Base-by-base conservation (phyloP, 768 basidiomycete species). In the Mycena pura region DNA sequence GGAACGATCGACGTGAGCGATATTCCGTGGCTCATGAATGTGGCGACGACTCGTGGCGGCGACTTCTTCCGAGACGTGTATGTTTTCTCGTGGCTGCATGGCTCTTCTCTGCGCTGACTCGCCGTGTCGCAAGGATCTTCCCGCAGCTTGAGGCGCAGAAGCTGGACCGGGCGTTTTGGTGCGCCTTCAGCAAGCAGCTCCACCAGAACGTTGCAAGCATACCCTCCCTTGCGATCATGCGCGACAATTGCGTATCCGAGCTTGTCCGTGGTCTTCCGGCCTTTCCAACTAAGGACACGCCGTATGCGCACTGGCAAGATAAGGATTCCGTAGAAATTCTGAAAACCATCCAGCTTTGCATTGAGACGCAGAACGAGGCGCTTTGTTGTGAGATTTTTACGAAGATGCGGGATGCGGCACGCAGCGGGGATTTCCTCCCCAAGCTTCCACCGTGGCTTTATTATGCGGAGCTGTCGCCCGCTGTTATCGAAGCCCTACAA, bases 1-100 rank as follows among this genome's bases (percentile, higher is more conserved):
- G 34, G 52, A 15, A 56, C 48, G 9, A 8, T 66, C 11, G 29
- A 53, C 17, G 32, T 36, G 10, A 39, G 11, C 1, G 50, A 66
- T 17, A 41, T 67, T 31, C 51, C 55, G 1, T 59, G 59, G 59
- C 47, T 67, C 8, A 43, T 38, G 21, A 41, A 58, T 6, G 8
- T 58, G 14, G 29, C 36, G 13, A 27, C 31, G 21, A 38, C 55
- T n/a, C 62, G 54, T 4, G 63, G 58, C 5, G 51, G 46, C 2
- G 36, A 51, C 14, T 60, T 60, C 36, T 40, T 64, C 2, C 31
- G 40, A 43, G 48, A 64, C 31, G 41, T 60, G 64, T 65, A 46
- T 1, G 64, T 53, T 21, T 45, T 32, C n/a, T n/a, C n/a, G n/a
- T n/a, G n/a, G n/a, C 2, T 11, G 32, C 31, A 17, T 11, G 14